A percentile compares a stretch with the other conserved stretches of the same genome.
Evolutionary conservation across 352 stramenopile species (phyloP).

Genomic region (Globisporangium polare): DNA sequence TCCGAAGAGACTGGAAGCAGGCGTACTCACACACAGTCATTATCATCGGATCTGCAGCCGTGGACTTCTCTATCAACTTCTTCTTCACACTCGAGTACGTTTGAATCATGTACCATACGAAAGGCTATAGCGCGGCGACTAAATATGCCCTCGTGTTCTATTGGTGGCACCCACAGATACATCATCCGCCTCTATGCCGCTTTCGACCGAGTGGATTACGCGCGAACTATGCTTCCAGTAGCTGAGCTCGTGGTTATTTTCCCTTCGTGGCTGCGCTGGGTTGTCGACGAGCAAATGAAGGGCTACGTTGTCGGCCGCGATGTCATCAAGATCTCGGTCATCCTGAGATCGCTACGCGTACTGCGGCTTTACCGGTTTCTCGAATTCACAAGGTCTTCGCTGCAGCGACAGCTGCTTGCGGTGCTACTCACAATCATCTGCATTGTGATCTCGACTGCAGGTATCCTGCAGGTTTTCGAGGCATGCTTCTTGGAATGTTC

Average conservation of each 20-base stretch:
- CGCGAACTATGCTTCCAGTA: slow-evolving; percentile 40
- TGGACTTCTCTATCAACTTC: slow-evolving; percentile 58
- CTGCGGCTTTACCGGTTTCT: slow-evolving; percentile 69
- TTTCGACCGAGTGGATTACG: slow-evolving; percentile 60
- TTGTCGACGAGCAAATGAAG: background rate
- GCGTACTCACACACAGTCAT: background rate
- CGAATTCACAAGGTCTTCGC: slow-evolving; percentile 66
- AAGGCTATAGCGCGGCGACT: background rate
- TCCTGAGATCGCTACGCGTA: slow-evolving; percentile 59
- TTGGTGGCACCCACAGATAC: slow-evolving; percentile 23
- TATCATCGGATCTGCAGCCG: slow-evolving; percentile 17
- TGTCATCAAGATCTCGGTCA: slow-evolving; percentile 21
- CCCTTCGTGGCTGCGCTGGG: slow-evolving; percentile 43
- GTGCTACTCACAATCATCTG: slow-evolving; percentile 62
- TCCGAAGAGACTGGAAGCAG: background rate
- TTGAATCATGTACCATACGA: background rate
- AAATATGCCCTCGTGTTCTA: background rate
- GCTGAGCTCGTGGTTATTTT: slow-evolving; percentile 59
- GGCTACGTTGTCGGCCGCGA: slow-evolving; percentile 14
- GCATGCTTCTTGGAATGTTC: slow-evolving; percentile 33
- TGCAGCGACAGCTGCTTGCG: slow-evolving; percentile 63
- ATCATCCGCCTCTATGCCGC: slow-evolving; percentile 55
- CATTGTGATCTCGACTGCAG: slow-evolving; percentile 67
- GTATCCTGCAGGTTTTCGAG: slow-evolving; percentile 65
- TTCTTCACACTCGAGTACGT: slow-evolving; percentile 71